Evolutionary conservation across 768 basidiomycete species (phyloP), one percentile per base, ranked within the genome.

Genomic region (Tricholoma sp.): DNA sequence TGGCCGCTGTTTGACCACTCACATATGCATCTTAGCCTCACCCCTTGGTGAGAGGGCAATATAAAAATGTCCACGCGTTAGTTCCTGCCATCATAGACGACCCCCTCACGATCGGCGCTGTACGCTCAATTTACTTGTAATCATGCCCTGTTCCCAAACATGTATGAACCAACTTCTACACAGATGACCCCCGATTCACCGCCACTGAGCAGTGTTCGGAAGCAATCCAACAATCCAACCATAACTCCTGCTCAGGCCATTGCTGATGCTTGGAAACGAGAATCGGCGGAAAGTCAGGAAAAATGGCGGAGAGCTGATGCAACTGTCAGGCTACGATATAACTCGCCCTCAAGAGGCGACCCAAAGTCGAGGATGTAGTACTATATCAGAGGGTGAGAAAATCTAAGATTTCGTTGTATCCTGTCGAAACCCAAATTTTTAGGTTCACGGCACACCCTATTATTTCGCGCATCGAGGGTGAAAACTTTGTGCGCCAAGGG

Each of bases 251-350:
- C 82, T 4, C 81, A 84, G 60, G 78, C 81, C 27, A 88, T 90
- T 67, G 84, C 83, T 34, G 81, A 84, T 41, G 83, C 83, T 54
- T 89, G 88, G 88, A 80, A 77, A 65, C 71, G 74, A 50, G 83
- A 86, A 69, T 79, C 83, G n/a, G 57, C 67, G 12, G 81, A 86
- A 69, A 82, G 72, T 61, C 79, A 85, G 67, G 78, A 81, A 54
- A 74, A 70, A 60, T 89, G 87, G 88, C 72, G 76, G 56, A 68
- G 60, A 57, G 63, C 74, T 49, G 77, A 81, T 53, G 79, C 78
- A 56, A 79, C 80, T 58, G 76, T 79, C 55, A 79, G 76, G 65
- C 69, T 76, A 63, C 74, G 77, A 52, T 88, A 82, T 65, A 66
- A 77, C 39, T 66, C 72, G 54, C 72, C 75, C 4, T 72, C 71